Percentiles rank a stretch among this genome's conserved stretches.
These are phyloP conservation scores for Thalia dealbata DNA, from an alignment of 176 grass and related monocot genomes.

Conservation along the genomic window DNA sequence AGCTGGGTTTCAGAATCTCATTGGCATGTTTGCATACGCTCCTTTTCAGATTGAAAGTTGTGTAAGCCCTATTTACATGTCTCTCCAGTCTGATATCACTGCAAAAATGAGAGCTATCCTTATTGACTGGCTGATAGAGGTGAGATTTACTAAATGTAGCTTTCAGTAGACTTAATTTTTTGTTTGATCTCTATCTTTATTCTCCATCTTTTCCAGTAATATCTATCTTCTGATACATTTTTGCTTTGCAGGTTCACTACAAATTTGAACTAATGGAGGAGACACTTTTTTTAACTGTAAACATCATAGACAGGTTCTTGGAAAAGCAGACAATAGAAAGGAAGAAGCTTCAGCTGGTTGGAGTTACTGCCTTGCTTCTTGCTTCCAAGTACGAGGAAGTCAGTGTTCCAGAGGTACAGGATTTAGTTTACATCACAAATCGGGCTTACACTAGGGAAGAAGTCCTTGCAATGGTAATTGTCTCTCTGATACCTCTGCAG, in stretches of 20 bases:
- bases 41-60: slow-evolving; percentile 43
- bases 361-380: slow-evolving; percentile 87
- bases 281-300: slow-evolving; percentile 84
- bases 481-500: not conserved
- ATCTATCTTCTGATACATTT: not conserved
- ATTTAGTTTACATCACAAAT: slow-evolving; percentile 68
- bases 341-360: slow-evolving; percentile 84
- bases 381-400: slow-evolving; percentile 94
- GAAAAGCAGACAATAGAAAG: slow-evolving; percentile 50
- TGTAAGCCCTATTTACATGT: slow-evolving; percentile 69
- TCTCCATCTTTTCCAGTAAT: not conserved
- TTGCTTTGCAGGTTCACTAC: slow-evolving; percentile 64
- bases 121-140: slow-evolving; percentile 86
- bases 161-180: not conserved
- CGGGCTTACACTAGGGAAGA: slow-evolving; percentile 53
- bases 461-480: slow-evolving; percentile 82
- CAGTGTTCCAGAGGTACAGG: slow-evolving; percentile 76
- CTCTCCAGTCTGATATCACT: slow-evolving; percentile 65
- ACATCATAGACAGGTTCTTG: slow-evolving; percentile 91
- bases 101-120: slow-evolving; percentile 89
- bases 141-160: slow-evolving; percentile 18
- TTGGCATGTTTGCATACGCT: not conserved
- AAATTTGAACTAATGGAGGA: slow-evolving; percentile 91
- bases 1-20: not conserved
- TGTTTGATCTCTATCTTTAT: too few species aligned